These are phyloP conservation scores for Conidiobolus incongruus DNA, from an alignment of 371 early-diverging fungal species.

Conservation along the genomic window DNA sequence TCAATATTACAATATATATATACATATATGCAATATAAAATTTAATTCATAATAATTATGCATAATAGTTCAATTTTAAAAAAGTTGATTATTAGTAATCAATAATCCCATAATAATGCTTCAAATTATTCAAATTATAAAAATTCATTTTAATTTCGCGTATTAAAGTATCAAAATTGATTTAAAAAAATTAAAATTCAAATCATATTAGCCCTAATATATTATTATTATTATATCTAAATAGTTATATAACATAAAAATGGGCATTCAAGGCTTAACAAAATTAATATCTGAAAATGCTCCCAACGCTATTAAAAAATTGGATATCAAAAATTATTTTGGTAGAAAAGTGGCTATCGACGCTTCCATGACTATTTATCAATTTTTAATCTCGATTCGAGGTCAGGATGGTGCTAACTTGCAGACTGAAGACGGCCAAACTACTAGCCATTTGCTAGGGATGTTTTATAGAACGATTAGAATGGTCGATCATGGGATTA, in stretches of 20 bases:
- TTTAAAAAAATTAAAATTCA: no score
- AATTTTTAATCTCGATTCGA: slow-evolving; percentile 98
- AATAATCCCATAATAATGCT: no score
- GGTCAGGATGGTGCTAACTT: slow-evolving; percentile 76
- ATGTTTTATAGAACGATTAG: slow-evolving; percentile 97
- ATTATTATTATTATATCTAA: no score
- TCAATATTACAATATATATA: no score
- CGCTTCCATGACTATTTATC: slow-evolving; percentile 97
- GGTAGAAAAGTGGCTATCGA: slow-evolving; percentile 97
- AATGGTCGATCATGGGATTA: slow-evolving; percentile 95
- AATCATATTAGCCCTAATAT: no score
- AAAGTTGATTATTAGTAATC: no score
- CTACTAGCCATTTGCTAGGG: slow-evolving; percentile 97
- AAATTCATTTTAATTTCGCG: no score
- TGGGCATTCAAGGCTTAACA: slow-evolving; percentile 88
- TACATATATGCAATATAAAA: no score
- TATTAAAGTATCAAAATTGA: no score
- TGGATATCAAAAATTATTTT: slow-evolving; percentile 76
- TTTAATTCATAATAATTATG: no score
- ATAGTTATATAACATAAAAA: slow-evolving; percentile 7
- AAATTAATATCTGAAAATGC: slow-evolving; percentile 91
- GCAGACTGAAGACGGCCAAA: slow-evolving; percentile 74
- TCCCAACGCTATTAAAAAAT: slow-evolving; percentile 54
- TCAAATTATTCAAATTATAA: no score
- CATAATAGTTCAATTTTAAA: no score